These are phyloP conservation scores for Pythium chondricola DNA, from an alignment of 352 stramenopile genomes.

Conservation along the genomic window DNA sequence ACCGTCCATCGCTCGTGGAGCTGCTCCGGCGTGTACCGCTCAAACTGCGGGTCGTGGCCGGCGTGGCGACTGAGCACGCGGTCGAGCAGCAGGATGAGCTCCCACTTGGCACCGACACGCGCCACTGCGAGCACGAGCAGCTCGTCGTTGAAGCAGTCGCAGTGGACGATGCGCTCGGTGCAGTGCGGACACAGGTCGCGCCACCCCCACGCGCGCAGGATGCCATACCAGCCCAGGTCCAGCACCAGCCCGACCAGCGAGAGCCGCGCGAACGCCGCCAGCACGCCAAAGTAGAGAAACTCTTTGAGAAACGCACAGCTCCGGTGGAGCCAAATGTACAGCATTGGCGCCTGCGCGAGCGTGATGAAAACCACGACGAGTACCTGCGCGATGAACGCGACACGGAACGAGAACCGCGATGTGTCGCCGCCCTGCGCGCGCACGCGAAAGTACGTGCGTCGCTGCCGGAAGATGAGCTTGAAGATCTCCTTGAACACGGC, in stretches of 20 bases:
- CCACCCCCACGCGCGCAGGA: conserved; percentile 55
- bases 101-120: conserved; percentile 55
- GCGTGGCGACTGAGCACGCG: conserved; percentile 33
- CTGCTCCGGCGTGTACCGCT: conserved; percentile 46
- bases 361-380: conserved; percentile 46
- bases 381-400: conserved; percentile 51
- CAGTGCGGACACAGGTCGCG: conserved; percentile 58
- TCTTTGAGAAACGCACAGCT: conserved; percentile 57
- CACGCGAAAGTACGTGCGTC: conserved; percentile 58
- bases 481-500: conserved; percentile 72
- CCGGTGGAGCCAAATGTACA: conserved; percentile 62
- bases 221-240: conserved; percentile 46
- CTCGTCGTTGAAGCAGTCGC: conserved; percentile 70
- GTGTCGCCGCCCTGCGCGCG: conserved; percentile 37
- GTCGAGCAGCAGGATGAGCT: conserved; percentile 54
- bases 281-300: conserved; percentile 61
- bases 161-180: conserved; percentile 52
- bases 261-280: conserved; percentile 50
- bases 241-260: conserved; percentile 43
- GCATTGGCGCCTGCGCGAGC: conserved; percentile 41
- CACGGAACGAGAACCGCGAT: conserved; percentile 41
- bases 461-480: conserved; percentile 67
- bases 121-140: conserved; percentile 52
- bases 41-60: conserved; percentile 42
- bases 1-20: conserved; percentile 55